Percentiles rank a stretch among this genome's conserved stretches.
phyloP scores from a whole-genome alignment of 306 rosid species.

The Nissolia schottii region DNA sequence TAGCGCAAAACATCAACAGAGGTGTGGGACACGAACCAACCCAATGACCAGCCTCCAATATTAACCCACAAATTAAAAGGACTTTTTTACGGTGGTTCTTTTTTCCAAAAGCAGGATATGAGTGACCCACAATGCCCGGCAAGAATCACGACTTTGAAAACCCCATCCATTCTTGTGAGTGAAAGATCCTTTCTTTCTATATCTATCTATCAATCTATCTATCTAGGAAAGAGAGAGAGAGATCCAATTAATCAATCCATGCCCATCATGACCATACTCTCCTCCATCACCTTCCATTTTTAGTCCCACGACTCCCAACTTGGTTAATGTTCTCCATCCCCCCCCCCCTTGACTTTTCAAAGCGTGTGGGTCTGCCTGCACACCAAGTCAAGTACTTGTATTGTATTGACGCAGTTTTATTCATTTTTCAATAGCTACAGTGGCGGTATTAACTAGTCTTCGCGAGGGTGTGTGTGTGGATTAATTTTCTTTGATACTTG shows the following conservation, averaged over 20 bases:
- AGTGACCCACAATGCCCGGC: constrained; percentile 36
- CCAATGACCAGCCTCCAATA: neutral
- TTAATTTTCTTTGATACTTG: too few relatives aligned
- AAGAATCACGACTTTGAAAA: constrained; percentile 36
- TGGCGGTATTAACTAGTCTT: neutral
- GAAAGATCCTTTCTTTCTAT: constrained; percentile 16
- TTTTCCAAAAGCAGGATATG: constrained; percentile 16
- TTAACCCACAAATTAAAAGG: neutral
- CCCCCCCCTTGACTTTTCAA: neutral
- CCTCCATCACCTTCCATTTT: neutral
- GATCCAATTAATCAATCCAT: neutral
- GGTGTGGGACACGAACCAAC: neutral
- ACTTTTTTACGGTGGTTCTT: neutral
- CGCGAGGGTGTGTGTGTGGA: neutral
- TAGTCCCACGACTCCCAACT: neutral
- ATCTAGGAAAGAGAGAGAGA: neutral
- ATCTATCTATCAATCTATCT: too few relatives aligned
- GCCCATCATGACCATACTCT: neutral
- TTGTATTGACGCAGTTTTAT: neutral
- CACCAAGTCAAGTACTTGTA: neutral
- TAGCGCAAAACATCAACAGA: neutral
- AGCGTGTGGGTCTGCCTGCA: neutral
- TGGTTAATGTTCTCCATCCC: too few relatives aligned
- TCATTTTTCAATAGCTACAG: too few relatives aligned
- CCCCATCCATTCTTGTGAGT: constrained; percentile 4